phyloP scores from a whole-genome alignment of 1,284 basidiomycete genomes.

The Neonothopanus nambi region DNA sequence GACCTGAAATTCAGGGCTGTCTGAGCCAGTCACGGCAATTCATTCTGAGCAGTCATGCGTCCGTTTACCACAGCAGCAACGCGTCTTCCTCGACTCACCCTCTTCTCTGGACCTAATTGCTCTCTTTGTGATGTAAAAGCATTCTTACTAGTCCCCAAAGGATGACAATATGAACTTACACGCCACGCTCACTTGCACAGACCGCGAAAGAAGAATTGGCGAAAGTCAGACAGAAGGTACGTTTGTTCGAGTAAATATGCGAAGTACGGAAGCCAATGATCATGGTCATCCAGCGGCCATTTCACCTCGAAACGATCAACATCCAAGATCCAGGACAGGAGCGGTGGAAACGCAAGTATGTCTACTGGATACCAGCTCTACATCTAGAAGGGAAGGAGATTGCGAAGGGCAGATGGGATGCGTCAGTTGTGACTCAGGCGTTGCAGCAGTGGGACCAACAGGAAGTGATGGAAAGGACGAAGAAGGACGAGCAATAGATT shows the following conservation, averaged over 20 bases:
- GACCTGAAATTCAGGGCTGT: too few relatives aligned
- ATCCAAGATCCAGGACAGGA: slow-evolving; percentile 77
- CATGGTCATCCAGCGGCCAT: slow-evolving; percentile 44
- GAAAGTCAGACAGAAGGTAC: slow-evolving; percentile 61
- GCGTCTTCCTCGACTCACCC: slow-evolving; percentile 60
- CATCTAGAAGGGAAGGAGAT: slow-evolving; percentile 79
- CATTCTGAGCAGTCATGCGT: slow-evolving; percentile 10
- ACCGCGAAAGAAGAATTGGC: slow-evolving; percentile 72
- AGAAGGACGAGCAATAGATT: slow-evolving; percentile 21
- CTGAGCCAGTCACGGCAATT: too few relatives aligned
- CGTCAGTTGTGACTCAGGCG: slow-evolving; percentile 57
- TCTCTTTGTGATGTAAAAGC: slow-evolving; percentile 74
- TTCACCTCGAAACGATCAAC: slow-evolving; percentile 72
- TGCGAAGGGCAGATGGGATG: slow-evolving; percentile 80
- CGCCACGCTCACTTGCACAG: slow-evolving; percentile 34
- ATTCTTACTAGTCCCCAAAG: slow-evolving; percentile 6
- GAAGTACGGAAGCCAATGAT: slow-evolving; percentile 2
- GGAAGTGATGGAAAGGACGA: slow-evolving; percentile 23
- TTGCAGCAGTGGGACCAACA: slow-evolving; percentile 58
- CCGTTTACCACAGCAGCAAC: slow-evolving; percentile 7
- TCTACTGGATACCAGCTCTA: slow-evolving; percentile 83
- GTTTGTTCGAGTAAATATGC: slow-evolving; percentile 11
- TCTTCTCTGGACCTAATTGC: slow-evolving; percentile 78
- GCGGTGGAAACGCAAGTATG: slow-evolving; percentile 78
- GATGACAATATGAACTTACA: slow-evolving; percentile 9